A percentile compares a stretch with the other conserved stretches of the same genome.
Evolutionary conservation across 1,139 yeast genomes (phyloP).

Genomic region (Magnusiomyces paraingens): DNA sequence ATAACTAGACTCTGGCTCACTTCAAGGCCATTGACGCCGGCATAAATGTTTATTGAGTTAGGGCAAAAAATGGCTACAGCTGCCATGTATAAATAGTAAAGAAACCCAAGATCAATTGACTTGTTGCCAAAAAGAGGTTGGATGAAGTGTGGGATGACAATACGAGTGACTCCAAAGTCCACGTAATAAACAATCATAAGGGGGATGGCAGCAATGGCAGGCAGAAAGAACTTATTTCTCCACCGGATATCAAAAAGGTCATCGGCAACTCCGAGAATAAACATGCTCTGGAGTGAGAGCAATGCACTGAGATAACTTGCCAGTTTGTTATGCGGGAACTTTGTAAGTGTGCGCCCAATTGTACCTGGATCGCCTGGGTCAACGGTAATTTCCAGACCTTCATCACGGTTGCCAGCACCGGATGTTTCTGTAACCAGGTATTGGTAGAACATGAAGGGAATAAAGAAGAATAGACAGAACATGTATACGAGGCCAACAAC

Average conservation of each 20-base stretch:
- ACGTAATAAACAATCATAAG: constrained; percentile 84
- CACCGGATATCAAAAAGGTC: constrained; percentile 93
- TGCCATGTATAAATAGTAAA: constrained; percentile 86
- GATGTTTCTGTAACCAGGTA: constrained; percentile 56
- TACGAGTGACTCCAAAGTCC: constrained; percentile 87
- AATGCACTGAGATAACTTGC: constrained; percentile 83
- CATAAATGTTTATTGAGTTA: constrained; percentile 90
- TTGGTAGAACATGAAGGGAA: constrained; percentile 84
- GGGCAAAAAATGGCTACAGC: constrained; percentile 91
- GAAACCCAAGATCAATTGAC: constrained; percentile 65
- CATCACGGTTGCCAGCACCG: constrained; percentile 51
- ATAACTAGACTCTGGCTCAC: constrained; percentile 89
- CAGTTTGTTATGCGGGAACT: constrained; percentile 77
- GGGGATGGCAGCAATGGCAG: constrained; percentile 92
- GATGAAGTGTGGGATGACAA: constrained; percentile 74
- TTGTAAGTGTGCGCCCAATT: constrained; percentile 19
- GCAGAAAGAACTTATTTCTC: constrained; percentile 94
- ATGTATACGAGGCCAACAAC: constrained; percentile 77
- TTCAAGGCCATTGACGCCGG: constrained; percentile 94
- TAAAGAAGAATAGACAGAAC: constrained; percentile 72
- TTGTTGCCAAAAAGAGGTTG: constrained; percentile 30
- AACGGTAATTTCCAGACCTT: constrained; percentile 27
- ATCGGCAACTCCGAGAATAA: constrained; percentile 83
- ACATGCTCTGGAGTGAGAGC: constrained; percentile 75
- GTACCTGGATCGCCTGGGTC: constrained; percentile 15